Evolutionary conservation across 83 land plant genomes (phyloP), one percentile per base, ranked within the genome.

Genomic region (Picea mariana): DNA sequence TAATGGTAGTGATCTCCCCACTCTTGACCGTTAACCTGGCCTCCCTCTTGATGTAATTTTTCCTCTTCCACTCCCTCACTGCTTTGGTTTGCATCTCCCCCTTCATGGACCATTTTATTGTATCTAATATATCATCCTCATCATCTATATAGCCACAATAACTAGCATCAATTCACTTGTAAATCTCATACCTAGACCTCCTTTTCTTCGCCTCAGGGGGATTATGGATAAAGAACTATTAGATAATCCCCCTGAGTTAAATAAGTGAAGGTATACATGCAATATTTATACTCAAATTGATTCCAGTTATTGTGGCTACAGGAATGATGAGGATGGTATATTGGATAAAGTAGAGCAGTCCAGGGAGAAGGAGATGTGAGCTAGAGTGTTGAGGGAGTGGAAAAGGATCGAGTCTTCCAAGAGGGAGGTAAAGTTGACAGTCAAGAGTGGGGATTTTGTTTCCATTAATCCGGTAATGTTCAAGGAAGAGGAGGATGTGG

Each of bases 61-160:
- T 58, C 75, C 85, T 81, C 80, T 79, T 67, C 95, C 95, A 97
- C 80, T 95, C 98, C 61, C 79, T 85, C 69, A 91, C 78, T 13
- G 90, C 95, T 68, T 77, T 87, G 18, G 81, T 90, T 78, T 96
- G 83, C 91, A 97, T 91, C 86, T 81, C 84, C 86, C 67, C 80
- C 87, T 95, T 95, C 23, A 96, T 95, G 6, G 6, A 6, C 6
- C 83, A 86, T 84, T 97, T 98, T 40, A 97, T 23, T 40, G 87
- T 91, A 85, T 87, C 96, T 69, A 97, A 86, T 1, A 95, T 81
- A 63, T 98, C 99, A 86, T 97, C 99, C 86, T 97, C 99, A 44
- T 97, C 99, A 81, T 97, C 99, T 61, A 96, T 81, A 75, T 93
- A 97, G 26, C 99, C 98, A 85, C 95, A 97, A 63, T 97, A 97